Base-by-base conservation (phyloP, 768 basidiomycete genomes). In the Hydnum rufescens region DNA sequence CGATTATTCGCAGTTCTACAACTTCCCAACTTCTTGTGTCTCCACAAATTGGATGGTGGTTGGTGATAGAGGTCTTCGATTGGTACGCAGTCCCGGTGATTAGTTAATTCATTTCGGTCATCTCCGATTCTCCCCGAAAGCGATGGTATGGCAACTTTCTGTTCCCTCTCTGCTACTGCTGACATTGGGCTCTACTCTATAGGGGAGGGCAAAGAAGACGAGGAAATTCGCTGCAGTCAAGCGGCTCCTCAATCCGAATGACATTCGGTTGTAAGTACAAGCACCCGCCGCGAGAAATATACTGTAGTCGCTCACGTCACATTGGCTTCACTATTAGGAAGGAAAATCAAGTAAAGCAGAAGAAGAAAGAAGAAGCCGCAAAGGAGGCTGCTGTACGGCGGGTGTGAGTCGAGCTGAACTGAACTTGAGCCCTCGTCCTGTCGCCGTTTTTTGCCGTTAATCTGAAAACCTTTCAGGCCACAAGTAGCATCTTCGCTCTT, bases 201-300 rank as follows among this genome's bases (percentile, higher is more conserved):
- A 95, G 90, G 85, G 78, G 8, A 89, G 78, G 66, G 86, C 85
- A 28, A 88, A 87, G 65, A 93, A 89, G 65, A 92, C 89, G 1
- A 74, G 90, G 66, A 93, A 93, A 64, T 96, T 97, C 64, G 93
- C 90, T 2, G 69, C 78, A 5, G 88, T 93, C 44, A 97, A 97
- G 66, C 82, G 92, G 18, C 72, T 97, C 71, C 67, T 96, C 54
- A 90, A 89, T 63, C 93, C 93, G 0, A 86, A 82, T 60, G 93
- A 96, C 64, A 86, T 85, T 53, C 73, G 93, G 58, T 66, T 97
- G 92, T 92, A 62, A 59, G 86, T 64, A 25, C 29, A 23, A 25
- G 42, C n/a, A 26, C 39, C 31, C 31, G 22, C 51, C 26, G n/a
- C 4, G 18, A 29, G 32, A 3, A 18, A 47, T 36, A 34, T 29